These are phyloP conservation scores for Aspergillus neotritici DNA, from an alignment of 2,329 filamentous ascomycete genomes.

Conservation along the genomic window DNA sequence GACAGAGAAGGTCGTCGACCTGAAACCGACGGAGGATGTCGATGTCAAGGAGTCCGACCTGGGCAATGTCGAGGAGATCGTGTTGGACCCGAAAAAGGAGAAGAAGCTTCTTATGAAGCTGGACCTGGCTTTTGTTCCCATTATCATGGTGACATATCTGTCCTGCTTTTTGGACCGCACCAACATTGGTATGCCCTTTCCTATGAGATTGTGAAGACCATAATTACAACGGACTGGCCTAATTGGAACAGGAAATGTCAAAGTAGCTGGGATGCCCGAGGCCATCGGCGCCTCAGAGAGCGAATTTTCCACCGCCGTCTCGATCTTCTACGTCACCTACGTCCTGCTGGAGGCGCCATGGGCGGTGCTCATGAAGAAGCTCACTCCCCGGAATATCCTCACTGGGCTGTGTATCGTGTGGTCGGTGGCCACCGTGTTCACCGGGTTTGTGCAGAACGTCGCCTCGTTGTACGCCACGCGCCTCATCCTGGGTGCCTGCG, in stretches of 20 bases:
- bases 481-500: slow-evolving; percentile 35
- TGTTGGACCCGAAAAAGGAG: slow-evolving; percentile 44
- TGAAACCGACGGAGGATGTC: slow-evolving; percentile 9
- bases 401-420: slow-evolving; percentile 41
- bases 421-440: slow-evolving; percentile 46
- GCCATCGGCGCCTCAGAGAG: slow-evolving; percentile 39
- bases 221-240: background rate
- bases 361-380: slow-evolving; percentile 45
- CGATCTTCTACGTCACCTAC: slow-evolving; percentile 50
- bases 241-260: slow-evolving; percentile 40
- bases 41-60: slow-evolving; percentile 10
- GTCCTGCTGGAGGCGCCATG: slow-evolving; percentile 47
- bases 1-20: slow-evolving; percentile 8
- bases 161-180: slow-evolving; percentile 52
- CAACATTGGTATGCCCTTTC: slow-evolving; percentile 41
- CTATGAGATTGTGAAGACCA: background rate
- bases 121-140: slow-evolving; percentile 45
- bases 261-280: slow-evolving; percentile 43
- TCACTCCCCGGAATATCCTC: slow-evolving; percentile 40
- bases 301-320: slow-evolving; percentile 46
- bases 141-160: slow-evolving; percentile 54
- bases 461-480: slow-evolving; percentile 38
- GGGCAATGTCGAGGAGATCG: slow-evolving; percentile 19
- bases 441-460: slow-evolving; percentile 43
- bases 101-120: slow-evolving; percentile 45